Percentiles rank a stretch among this genome's conserved stretches.
Conservation (phyloP, 768 basidiomycete species). For the Hygrocybe punicea region DNA sequence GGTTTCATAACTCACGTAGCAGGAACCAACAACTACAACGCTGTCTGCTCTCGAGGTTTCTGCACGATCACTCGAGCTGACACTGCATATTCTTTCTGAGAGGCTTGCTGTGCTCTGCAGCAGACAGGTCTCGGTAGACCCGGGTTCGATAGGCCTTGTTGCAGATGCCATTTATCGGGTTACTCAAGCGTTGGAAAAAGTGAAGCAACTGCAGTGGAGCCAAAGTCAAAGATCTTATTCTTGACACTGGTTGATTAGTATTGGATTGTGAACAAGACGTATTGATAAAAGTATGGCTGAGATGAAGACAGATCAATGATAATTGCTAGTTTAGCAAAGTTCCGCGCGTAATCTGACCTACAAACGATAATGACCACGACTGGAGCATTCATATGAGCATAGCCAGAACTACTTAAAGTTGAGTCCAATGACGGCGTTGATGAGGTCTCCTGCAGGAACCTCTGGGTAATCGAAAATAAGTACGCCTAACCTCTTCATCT, state of each 20-base stretch:
- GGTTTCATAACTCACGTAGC: neutral
- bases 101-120: constrained; percentile 47
- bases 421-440: too few species aligned
- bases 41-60: constrained; percentile 29
- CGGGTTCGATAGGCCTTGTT: constrained; percentile 47
- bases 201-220: constrained; percentile 54
- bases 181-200: constrained; percentile 55
- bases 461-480: too few species aligned
- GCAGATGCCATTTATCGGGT: constrained; percentile 73
- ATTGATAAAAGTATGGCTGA: too few species aligned
- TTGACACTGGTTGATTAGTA: neutral
- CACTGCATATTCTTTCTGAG: constrained; percentile 50
- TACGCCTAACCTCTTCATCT: too few species aligned
- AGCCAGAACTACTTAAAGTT: too few species aligned
- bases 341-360: too few species aligned
- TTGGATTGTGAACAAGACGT: too few species aligned
- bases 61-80: constrained; percentile 48
- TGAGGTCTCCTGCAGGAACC: too few species aligned
- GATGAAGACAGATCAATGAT: too few species aligned
- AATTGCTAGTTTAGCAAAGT: too few species aligned
- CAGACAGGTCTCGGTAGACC: constrained; percentile 41
- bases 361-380: too few species aligned
- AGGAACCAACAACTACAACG: neutral
- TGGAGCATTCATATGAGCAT: too few species aligned
- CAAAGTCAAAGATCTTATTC: constrained; percentile 31